A percentile compares a stretch with the other conserved stretches of the same genome.
phyloP scores from a whole-genome alignment of 805 yeast genomes.

The Saturnispora bothae region DNA sequence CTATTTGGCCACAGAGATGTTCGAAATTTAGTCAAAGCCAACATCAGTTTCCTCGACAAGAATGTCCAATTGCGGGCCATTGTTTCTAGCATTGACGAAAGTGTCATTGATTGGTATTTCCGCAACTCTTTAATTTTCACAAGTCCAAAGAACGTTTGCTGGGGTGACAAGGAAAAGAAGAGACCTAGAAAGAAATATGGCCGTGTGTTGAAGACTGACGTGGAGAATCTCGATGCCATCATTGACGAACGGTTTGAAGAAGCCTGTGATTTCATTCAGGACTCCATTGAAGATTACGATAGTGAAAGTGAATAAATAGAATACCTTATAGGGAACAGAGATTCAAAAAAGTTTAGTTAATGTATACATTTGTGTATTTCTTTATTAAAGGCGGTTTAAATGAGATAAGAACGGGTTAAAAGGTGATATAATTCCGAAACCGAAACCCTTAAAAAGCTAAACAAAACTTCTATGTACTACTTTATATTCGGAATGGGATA shows the following conservation, averaged over 20 bases:
- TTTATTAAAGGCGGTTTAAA: too few species aligned
- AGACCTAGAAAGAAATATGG: conserved; percentile 88
- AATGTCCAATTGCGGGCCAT: conserved; percentile 61
- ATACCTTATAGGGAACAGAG: too few species aligned
- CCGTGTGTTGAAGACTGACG: conserved; percentile 65
- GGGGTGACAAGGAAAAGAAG: conserved; percentile 49
- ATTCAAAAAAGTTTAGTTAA: too few species aligned
- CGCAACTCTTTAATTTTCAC: conserved; percentile 78
- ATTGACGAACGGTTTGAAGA: conserved; percentile 78
- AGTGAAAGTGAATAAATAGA: conserved; percentile 31
- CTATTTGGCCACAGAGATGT: conserved; percentile 75
- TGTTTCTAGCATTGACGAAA: conserved; percentile 82
- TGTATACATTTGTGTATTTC: too few species aligned
- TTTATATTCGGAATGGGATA: too few species aligned
- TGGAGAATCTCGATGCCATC: conserved; percentile 66
- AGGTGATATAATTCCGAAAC: too few species aligned
- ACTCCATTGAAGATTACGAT: conserved; percentile 61
- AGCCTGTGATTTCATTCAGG: conserved; percentile 73
- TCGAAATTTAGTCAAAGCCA: conserved; percentile 52
- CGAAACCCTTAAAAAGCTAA: too few species aligned
- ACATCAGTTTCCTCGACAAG: conserved; percentile 59
- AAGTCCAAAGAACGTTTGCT: conserved; percentile 61
- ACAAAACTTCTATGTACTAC: too few species aligned
- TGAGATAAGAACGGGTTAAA: too few species aligned
- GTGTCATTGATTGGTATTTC: conserved; percentile 85